phyloP scores from a whole-genome alignment of 768 basidiomycete species.

The Podaxis rugospora region DNA sequence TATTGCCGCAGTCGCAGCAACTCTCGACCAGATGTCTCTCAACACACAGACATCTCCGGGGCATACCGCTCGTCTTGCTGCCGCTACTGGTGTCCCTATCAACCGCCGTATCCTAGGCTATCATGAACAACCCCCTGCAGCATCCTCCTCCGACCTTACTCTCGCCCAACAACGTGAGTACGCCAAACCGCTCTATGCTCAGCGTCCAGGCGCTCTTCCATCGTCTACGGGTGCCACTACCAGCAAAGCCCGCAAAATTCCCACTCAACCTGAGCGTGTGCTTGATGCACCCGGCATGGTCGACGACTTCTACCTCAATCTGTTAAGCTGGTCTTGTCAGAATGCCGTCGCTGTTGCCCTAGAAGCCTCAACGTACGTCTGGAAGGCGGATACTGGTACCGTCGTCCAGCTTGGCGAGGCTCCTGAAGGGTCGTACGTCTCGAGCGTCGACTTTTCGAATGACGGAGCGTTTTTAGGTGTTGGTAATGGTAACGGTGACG shows the following conservation, averaged over 20 bases:
- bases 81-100: slow-evolving; percentile 70
- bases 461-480: slow-evolving; percentile 81
- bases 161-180: slow-evolving; percentile 75
- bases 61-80: slow-evolving; percentile 74
- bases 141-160: slow-evolving; percentile 67
- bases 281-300: slow-evolving; percentile 91
- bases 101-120: slow-evolving; percentile 85
- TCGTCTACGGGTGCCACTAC: slow-evolving; percentile 61
- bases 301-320: slow-evolving; percentile 97
- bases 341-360: slow-evolving; percentile 91
- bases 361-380: slow-evolving; percentile 83
- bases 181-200: slow-evolving; percentile 69
- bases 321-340: slow-evolving; percentile 82
- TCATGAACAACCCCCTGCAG: slow-evolving; percentile 78
- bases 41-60: slow-evolving; percentile 64
- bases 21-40: slow-evolving; percentile 59
- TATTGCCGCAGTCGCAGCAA: slow-evolving; percentile 46
- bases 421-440: slow-evolving; percentile 71
- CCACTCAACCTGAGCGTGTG: slow-evolving; percentile 87
- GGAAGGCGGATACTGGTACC: slow-evolving; percentile 86
- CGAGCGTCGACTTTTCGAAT: slow-evolving; percentile 73
- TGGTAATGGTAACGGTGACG: slow-evolving; percentile 75
- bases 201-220: slow-evolving; percentile 56
- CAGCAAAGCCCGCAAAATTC: slow-evolving; percentile 75
- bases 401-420: slow-evolving; percentile 78